Conservation (phyloP, 345 rosid species). For the Streptanthus diversifolius region DNA sequence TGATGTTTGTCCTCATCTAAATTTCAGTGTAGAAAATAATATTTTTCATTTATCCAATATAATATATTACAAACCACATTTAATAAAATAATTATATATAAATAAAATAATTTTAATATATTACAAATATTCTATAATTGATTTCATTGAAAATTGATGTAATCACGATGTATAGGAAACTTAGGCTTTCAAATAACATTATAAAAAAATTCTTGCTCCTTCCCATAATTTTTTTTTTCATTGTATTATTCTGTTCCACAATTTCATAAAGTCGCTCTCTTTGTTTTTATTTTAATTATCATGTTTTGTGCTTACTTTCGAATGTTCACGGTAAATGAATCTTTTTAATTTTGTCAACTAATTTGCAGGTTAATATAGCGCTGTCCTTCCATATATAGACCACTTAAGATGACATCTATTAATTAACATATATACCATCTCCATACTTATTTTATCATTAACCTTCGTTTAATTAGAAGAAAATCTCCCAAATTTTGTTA, state of each 20-base stretch:
- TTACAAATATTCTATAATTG: too few species aligned
- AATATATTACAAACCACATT: too few species aligned
- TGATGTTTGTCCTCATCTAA: too few species aligned
- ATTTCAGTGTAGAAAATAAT: too few species aligned
- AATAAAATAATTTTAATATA: too few species aligned
- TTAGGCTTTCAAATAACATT: too few species aligned
- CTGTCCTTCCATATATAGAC: not conserved
- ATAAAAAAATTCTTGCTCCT: not conserved
- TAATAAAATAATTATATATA: too few species aligned
- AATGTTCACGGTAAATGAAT: not conserved
- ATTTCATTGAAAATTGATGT: too few species aligned
- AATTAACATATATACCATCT: not conserved
- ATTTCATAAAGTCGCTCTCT: not conserved
- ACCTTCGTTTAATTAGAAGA: not conserved
- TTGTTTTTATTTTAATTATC: not conserved
- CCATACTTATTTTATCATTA: not conserved
- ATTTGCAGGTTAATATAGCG: not conserved
- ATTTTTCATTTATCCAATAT: too few species aligned
- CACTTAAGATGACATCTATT: not conserved
- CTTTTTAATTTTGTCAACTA: not conserved
- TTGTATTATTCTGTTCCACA: not conserved
- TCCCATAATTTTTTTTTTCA: not conserved
- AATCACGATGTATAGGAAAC: too few species aligned
- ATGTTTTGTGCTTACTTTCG: not conserved
- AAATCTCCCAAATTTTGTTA: not conserved